Base-by-base conservation (phyloP, 257 asterid species). In the Phtheirospermum japonicum region DNA sequence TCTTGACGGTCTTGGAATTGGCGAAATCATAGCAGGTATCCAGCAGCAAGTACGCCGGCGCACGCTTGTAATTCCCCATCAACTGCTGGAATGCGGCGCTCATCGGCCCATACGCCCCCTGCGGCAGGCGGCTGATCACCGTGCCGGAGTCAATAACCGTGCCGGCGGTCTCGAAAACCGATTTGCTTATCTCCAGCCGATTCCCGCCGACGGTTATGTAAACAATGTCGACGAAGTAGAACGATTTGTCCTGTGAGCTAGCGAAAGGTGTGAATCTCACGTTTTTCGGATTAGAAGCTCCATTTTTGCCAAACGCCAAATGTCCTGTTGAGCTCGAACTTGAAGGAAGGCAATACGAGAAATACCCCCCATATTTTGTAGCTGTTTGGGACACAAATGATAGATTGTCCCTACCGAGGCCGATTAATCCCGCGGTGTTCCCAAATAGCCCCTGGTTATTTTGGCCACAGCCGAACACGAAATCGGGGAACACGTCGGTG, bases 331-430 rank as follows among this genome's bases (percentile, higher is more conserved):
- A 76, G 45, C 91, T 82, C 5, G 91, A 57, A 3, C 45, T 30
- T 1, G 82, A 61, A 1, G 97, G 96, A 30, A 90, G 90, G 76
- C 97, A 90, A 20, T 90, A 90, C 4, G 93, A 90, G 81, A 90
- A 87, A 64, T 76, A 74, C 33, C 75, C 77, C 0, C 84, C 87
- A 13, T 78, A 85, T 26, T 79, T 83, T 2, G 26, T 12, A 0
- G 86, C 76, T 4, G 90, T 83, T 65, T 87, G 97, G 5, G 93
- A 82, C 0, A 85, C 76, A 1, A 90, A 2, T 0, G 97, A 90
- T 0, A 77, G 48, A 3, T 80, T 45, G 57, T 74, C 82, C 19
- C 80, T 69, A 5, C 96, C 96, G 4, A 90, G 87, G 17, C 96
- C 97, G 2, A 90, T 30, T 31, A 90, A 8, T 0, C 97, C 97